Conservation (phyloP, 2,329 filamentous ascomycete species). For the Leptodontidium sp. region DNA sequence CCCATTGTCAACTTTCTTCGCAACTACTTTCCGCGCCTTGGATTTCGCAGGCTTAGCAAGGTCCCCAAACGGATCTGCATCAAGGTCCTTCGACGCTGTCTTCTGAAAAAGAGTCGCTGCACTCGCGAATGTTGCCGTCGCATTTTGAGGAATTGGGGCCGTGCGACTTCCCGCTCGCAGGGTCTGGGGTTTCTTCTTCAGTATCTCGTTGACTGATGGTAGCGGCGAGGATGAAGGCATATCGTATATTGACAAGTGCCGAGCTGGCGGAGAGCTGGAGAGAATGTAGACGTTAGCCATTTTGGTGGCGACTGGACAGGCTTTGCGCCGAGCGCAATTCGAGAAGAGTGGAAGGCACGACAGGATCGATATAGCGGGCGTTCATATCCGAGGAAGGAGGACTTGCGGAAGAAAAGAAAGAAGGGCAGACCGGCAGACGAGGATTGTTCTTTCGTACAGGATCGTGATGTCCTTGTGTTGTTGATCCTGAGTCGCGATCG, state of each 20-base stretch:
- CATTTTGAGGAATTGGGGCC: slow-evolving; percentile 50
- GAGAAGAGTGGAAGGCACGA: slow-evolving; percentile 36
- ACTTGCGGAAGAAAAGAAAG: too few species aligned
- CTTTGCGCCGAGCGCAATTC: slow-evolving; percentile 40
- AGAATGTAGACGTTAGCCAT: slow-evolving; percentile 50
- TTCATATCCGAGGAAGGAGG: neutral
- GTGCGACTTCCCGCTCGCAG: slow-evolving; percentile 51
- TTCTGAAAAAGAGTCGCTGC: slow-evolving; percentile 47
- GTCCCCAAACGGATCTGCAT: slow-evolving; percentile 12
- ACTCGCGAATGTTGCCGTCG: slow-evolving; percentile 52
- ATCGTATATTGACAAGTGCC: slow-evolving; percentile 32
- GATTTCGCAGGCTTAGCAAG: slow-evolving; percentile 39
- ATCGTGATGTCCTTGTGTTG: neutral
- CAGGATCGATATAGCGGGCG: slow-evolving; percentile 32
- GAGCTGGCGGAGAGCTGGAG: slow-evolving; percentile 36
- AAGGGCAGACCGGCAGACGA: neutral
- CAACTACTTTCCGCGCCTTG: slow-evolving; percentile 40
- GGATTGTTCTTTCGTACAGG: neutral
- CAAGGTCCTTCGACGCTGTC: slow-evolving; percentile 19
- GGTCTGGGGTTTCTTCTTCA: slow-evolving; percentile 49
- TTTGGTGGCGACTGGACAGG: slow-evolving; percentile 34
- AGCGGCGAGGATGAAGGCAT: slow-evolving; percentile 49
- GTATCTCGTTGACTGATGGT: slow-evolving; percentile 59
- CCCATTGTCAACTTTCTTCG: slow-evolving; percentile 23
- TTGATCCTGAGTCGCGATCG: slow-evolving; percentile 1